Base-by-base conservation (phyloP, 2,329 filamentous ascomycete genomes). In the Allantophomopsis cytisporea region DNA sequence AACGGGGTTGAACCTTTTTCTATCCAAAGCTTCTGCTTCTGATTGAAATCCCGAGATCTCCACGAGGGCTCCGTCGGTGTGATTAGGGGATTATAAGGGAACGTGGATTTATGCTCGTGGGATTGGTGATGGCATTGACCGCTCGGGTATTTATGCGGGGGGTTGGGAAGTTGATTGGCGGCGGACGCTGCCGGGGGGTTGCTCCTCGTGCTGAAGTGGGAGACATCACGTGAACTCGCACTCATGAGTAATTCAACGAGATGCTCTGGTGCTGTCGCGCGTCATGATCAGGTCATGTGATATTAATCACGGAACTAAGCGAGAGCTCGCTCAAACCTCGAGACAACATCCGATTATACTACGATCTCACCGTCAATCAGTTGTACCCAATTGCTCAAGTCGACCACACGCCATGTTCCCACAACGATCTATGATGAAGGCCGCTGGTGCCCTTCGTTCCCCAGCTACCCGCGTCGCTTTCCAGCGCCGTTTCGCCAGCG, bases 401-500 rank as follows among this genome's bases (percentile, higher is more conserved):
- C 43, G 39, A 42, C 38, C 23, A 16, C 23, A 51, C 51, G 70
- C 57, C 42, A 85, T 86, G 81, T 66, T 79, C 53, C 62, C 74
- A 55, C 71, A 75, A 60, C 74, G 76, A 60, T 66, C 69, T 51
- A 57, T 76, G 49, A 55, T 75, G 57, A 78, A 78, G 56, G 61
- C 68, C 46, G 65, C 73, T 48, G 75, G 77, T 66, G 80, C 79
- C 62, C 62, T 74, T 52, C 74, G 74, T 20, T 54, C 56, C 35
- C 62, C 69, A 47, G 63, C 68, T 53, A 59, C 66, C 54, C 75
- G 74, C 57, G 64, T 64, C 39, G 60, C 66, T 47, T 51, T 73
- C 52, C 81, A 84, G 69, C 78, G 83, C 62, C 80, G 80, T 54
- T 71, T 85, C 55, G 80, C 78, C 18, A 68, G 69, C 53, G 64